Conservation (phyloP, 2,329 filamentous ascomycete genomes). For the Arthrobotrys sinensis region DNA sequence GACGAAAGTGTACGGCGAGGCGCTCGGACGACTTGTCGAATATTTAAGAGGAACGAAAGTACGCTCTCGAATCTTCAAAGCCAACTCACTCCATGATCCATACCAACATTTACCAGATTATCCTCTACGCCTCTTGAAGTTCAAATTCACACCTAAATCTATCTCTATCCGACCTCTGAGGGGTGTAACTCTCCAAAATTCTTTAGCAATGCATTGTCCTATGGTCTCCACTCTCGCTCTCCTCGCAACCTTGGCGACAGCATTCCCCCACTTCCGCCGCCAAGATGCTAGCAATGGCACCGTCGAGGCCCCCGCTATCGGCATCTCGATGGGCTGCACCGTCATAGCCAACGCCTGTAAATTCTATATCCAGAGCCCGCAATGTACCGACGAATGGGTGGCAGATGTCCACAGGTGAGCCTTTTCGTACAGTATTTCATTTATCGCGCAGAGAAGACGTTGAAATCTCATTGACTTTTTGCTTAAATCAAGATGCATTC, state of each 20-base stretch:
- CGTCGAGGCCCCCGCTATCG: constrained; percentile 35
- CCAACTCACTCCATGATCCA: too few relatives aligned
- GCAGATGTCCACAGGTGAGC: constrained; percentile 39
- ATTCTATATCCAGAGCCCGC: constrained; percentile 36
- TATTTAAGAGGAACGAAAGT: too few relatives aligned
- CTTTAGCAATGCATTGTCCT: constrained; percentile 18
- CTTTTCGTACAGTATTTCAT: background rate
- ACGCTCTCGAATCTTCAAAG: too few relatives aligned
- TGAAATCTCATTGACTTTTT: too few relatives aligned
- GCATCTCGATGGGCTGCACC: constrained; percentile 38
- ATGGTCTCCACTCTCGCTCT: constrained; percentile 20
- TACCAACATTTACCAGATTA: too few relatives aligned
- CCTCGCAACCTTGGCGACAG: constrained; percentile 10
- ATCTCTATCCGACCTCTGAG: too few relatives aligned
- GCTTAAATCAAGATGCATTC: constrained; percentile 37
- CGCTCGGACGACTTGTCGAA: too few relatives aligned
- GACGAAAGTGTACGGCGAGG: too few relatives aligned
- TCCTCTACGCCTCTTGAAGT: too few relatives aligned
- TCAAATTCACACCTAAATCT: too few relatives aligned
- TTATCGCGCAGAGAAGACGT: too few relatives aligned
- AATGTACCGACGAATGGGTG: constrained; percentile 39
- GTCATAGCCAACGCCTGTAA: constrained; percentile 42
- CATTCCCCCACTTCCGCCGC: constrained; percentile 36
- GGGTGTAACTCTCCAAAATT: too few relatives aligned
- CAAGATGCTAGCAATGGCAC: constrained; percentile 36